phyloP scores from a whole-genome alignment of 352 stramenopile species.

The Phytophthora pistaciae region DNA sequence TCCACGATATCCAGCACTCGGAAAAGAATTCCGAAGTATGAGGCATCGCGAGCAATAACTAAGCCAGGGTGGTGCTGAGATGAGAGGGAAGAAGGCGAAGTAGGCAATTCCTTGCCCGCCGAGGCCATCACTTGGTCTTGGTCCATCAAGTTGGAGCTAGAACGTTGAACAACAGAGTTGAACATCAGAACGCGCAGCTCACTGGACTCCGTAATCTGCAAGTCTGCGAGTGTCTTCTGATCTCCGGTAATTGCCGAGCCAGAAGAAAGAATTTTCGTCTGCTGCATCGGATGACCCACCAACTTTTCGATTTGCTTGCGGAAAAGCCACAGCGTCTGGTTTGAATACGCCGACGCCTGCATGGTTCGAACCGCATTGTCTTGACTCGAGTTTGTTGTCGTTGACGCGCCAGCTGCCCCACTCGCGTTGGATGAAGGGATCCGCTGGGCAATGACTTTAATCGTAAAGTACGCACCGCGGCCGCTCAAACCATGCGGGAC shows the following conservation, averaged over 20 bases:
- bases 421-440: slow-evolving; percentile 64
- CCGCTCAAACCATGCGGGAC: slow-evolving; percentile 75
- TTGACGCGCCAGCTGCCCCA: slow-evolving; percentile 22
- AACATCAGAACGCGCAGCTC: slow-evolving; percentile 86
- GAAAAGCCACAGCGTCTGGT: slow-evolving; percentile 79
- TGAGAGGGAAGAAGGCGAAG: slow-evolving; percentile 20
- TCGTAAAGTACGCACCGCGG: slow-evolving; percentile 76
- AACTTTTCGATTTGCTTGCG: slow-evolving; percentile 81
- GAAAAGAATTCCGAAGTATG: slow-evolving; percentile 90
- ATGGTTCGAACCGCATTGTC: slow-evolving; percentile 74
- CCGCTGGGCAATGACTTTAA: slow-evolving; percentile 85
- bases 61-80: slow-evolving; percentile 62
- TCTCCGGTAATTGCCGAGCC: slow-evolving; percentile 79
- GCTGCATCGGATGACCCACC: slow-evolving; percentile 74
- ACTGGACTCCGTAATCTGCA: slow-evolving; percentile 80
- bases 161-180: slow-evolving; percentile 78
- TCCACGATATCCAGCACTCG: slow-evolving; percentile 77
- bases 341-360: slow-evolving; percentile 72
- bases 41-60: slow-evolving; percentile 67
- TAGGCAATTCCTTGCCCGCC: slow-evolving; percentile 22
- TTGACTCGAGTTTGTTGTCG: slow-evolving; percentile 27
- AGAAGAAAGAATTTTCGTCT: slow-evolving; percentile 83
- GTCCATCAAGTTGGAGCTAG: slow-evolving; percentile 40
- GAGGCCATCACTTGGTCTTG: slow-evolving; percentile 50
- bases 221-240: slow-evolving; percentile 83